Conservation (phyloP, 805 yeast genomes). For the Metschnikowia continentalis region DNA sequence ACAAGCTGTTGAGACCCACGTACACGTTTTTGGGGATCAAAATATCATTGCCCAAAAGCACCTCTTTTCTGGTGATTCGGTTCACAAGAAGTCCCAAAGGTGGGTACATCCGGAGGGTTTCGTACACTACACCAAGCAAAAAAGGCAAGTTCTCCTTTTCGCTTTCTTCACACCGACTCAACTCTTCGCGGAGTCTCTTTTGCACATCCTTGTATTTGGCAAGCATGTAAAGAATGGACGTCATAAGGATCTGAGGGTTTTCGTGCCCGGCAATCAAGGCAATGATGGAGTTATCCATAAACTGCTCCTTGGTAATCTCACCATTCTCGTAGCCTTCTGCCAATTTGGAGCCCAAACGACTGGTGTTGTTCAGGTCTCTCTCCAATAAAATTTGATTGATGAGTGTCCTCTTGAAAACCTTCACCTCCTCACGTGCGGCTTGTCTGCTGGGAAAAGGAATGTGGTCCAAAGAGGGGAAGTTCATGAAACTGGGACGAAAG, state of each 20-base stretch:
- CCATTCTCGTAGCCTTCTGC: conserved; percentile 36
- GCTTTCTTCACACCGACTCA: not conserved
- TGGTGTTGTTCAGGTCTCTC: conserved; percentile 34
- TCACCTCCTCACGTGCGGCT: conserved; percentile 36
- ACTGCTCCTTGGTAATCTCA: conserved; percentile 41
- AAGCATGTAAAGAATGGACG: conserved; percentile 44
- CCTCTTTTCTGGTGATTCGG: conserved; percentile 37
- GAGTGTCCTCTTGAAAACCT: conserved; percentile 20
- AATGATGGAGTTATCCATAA: conserved; percentile 51
- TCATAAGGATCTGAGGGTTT: conserved; percentile 51
- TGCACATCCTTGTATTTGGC: conserved; percentile 41
- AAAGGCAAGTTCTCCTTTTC: conserved; percentile 16
- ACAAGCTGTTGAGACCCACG: conserved; percentile 53
- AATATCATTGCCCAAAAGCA: conserved; percentile 39
- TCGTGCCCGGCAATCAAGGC: conserved; percentile 62
- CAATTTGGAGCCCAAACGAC: conserved; percentile 22
- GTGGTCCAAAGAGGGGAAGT: conserved; percentile 51
- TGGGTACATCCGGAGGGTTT: conserved; percentile 49
- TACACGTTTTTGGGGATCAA: conserved; percentile 47
- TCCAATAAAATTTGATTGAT: conserved; percentile 20
- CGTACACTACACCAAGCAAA: conserved; percentile 38
- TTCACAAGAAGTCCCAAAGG: conserved; percentile 57
- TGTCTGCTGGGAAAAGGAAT: conserved; percentile 47
- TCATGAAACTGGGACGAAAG: conserved; percentile 50
- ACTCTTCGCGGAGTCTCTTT: conserved; percentile 21